Evolutionary conservation across 495 filamentous ascomycete species (phyloP), one percentile per base, ranked within the genome.

Genomic region (Hapsidospora chrysogenum): DNA sequence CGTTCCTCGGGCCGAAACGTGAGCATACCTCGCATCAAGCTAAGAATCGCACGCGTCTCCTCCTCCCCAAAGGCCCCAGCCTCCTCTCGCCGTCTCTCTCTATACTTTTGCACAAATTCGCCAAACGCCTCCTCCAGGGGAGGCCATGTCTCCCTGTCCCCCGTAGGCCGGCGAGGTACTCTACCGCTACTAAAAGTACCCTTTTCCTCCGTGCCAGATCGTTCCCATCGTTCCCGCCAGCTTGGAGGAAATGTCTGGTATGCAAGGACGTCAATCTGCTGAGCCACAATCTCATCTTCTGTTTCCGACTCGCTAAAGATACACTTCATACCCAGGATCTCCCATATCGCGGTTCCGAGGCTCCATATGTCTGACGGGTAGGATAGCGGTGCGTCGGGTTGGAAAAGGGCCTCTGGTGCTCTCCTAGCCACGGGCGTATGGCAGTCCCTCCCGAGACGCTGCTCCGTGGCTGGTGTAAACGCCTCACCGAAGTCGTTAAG

Each of bases 291-390:
- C 8, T 34, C 31, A 17, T 34, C 31, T 5, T 16, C 31, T 3
- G 31, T 16, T 17, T 17, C 31, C 17, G n/a, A 11, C 31, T 17
- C 16, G 20, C 31, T 34, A 17, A 34, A 34, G 20, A 26, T 26
- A 11, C 6, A 26, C 11, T 26, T 26, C 49, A 58, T 55, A 11
- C 51, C 50, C 1, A 56, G 22, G 26, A 62, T 57, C 26, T 58
- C 55, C 53, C 53, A 58, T 18, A 56, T 54, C 16, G 48, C 32
- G 3, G 38, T 44, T 16, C 50, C 53, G 7, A 60, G 32, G 36
- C 57, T 56, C 53, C 49, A 60, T 17, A 60, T 54, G 33, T 60
- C 56, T 9, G 48, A 31, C 4, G 56, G 29, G 42, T 47, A 58
- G 17, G 39, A 18, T 4, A 55, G 49, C 4, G 52, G 48, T 0